Percentiles rank a stretch among this genome's conserved stretches.
phyloP scores from a whole-genome alignment of 2,329 filamentous ascomycete genomes.

The Juglanconis juglandina region DNA sequence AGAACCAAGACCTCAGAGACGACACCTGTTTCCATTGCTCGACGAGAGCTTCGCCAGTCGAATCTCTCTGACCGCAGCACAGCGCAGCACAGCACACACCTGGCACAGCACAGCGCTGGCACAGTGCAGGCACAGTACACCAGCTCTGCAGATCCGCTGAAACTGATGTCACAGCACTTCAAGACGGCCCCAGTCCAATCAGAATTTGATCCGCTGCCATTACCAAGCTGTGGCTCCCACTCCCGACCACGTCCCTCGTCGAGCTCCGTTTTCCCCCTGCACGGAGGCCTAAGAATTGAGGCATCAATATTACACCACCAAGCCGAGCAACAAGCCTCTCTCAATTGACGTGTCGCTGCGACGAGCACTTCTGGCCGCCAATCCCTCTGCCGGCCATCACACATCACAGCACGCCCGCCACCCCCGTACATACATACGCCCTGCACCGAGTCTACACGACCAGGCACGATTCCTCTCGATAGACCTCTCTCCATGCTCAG shows the following conservation, averaged over 20 bases:
- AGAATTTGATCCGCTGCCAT: conserved; percentile 14
- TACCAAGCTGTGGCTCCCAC: conserved; percentile 1
- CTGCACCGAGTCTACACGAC: background rate
- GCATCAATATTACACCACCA: conserved; percentile 9
- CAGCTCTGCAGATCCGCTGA: background rate
- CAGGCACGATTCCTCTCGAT: background rate
- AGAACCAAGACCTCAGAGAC: too few species aligned
- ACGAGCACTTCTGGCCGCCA: background rate
- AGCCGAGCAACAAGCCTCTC: background rate
- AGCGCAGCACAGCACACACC: too few species aligned
- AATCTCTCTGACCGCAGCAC: too few species aligned
- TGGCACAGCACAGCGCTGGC: too few species aligned
- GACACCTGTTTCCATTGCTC: too few species aligned
- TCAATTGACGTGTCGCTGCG: background rate
- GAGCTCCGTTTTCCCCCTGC: background rate
- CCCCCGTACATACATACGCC: background rate
- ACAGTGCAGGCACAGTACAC: background rate
- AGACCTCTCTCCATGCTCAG: background rate
- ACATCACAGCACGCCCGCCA: background rate
- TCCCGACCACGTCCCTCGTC: too few species aligned
- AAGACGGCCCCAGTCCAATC: conserved; percentile 4
- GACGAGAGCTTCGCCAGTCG: too few species aligned
- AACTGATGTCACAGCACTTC: background rate
- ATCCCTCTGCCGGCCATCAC: background rate
- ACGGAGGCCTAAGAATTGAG: conserved; percentile 15